phyloP scores from a whole-genome alignment of 495 filamentous ascomycete genomes.

The Penicillium antarcticum region DNA sequence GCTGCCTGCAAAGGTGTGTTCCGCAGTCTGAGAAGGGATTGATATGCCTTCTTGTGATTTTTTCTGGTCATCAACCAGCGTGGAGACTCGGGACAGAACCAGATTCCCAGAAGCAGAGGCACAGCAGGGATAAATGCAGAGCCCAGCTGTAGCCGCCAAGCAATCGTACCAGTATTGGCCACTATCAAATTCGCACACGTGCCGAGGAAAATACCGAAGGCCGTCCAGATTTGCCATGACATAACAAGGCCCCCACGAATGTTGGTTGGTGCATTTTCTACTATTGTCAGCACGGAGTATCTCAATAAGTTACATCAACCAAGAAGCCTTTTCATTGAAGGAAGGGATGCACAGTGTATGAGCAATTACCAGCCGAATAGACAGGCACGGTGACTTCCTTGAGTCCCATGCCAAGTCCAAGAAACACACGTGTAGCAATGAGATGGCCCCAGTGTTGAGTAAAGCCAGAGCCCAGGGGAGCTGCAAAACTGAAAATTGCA shows the following conservation, averaged over 20 bases:
- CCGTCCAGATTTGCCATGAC: conserved; percentile 85
- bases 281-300: background rate
- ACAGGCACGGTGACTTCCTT: conserved; percentile 62
- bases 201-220: conserved; percentile 76
- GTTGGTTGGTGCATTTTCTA: conserved; percentile 66
- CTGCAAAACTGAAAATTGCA: conserved; percentile 59
- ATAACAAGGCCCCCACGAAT: conserved; percentile 81
- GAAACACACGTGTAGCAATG: conserved; percentile 57
- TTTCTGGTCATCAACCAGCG: conserved; percentile 64
- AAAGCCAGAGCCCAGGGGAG: conserved; percentile 64
- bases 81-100: conserved; percentile 56
- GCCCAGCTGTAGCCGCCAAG: conserved; percentile 78
- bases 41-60: conserved; percentile 58
- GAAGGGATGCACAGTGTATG: background rate
- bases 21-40: conserved; percentile 58
- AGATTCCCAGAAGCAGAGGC: conserved; percentile 61
- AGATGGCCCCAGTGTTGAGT: conserved; percentile 62
- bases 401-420: conserved; percentile 70
- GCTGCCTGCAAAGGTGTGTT: conserved; percentile 67
- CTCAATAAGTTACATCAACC: background rate
- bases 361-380: conserved; percentile 52
- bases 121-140: conserved; percentile 77
- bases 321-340: too few species aligned
- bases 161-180: conserved; percentile 46
- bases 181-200: conserved; percentile 69